These are phyloP conservation scores for Stachybotrys chlorohalonatus DNA, from an alignment of 2,329 filamentous ascomycete species.

Conservation along the genomic window DNA sequence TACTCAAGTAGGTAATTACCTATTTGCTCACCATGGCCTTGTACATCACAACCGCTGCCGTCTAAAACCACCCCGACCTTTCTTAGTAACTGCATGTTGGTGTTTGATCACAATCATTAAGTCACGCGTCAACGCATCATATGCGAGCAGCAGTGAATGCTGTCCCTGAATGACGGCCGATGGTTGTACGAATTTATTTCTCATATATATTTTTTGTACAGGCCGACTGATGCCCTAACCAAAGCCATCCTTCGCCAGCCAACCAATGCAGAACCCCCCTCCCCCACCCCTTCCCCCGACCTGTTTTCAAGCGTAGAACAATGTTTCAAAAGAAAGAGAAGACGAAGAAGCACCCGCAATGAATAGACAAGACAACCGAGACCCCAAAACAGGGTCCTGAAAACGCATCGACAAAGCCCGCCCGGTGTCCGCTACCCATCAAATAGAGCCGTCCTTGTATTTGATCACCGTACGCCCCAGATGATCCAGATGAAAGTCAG, in stretches of 20 bases:
- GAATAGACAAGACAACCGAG: not conserved
- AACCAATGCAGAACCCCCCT: not conserved
- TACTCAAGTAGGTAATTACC: no score
- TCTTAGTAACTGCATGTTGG: no score
- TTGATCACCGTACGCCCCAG: not conserved
- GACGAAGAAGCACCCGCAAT: conserved; percentile 3
- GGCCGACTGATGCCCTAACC: not conserved
- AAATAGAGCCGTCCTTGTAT: not conserved
- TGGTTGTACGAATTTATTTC: not conserved
- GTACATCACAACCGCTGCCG: no score
- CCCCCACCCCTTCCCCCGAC: not conserved
- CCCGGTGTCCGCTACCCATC: not conserved
- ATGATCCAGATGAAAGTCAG: not conserved
- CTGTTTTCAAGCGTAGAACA: not conserved
- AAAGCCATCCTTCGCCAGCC: not conserved
- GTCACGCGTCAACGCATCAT: no score
- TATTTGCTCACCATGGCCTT: no score
- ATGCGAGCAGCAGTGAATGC: no score
- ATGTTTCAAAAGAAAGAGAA: not conserved
- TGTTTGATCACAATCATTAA: no score
- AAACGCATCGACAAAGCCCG: not conserved
- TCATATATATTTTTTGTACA: not conserved
- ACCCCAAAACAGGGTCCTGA: not conserved
- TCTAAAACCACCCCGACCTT: no score
- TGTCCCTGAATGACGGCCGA: no score